Conservation (phyloP, 176 grass and related monocot genomes). For the Secale cereale region DNA sequence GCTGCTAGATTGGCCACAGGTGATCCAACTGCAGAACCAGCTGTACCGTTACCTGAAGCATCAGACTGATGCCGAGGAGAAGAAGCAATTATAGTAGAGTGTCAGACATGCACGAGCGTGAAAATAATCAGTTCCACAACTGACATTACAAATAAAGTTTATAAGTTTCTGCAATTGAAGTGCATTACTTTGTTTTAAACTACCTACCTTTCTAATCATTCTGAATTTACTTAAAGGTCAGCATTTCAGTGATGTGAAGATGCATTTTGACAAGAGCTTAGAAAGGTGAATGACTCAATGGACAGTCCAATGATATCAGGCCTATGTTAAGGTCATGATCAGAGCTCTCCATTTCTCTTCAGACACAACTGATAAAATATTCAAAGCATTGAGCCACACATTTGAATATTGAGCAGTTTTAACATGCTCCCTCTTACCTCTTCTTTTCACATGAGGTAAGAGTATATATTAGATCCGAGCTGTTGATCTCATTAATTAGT, state of each 20-base stretch:
- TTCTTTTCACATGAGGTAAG: too few relatives aligned
- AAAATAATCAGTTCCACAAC: not conserved
- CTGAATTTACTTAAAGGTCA: not conserved
- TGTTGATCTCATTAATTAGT: too few relatives aligned
- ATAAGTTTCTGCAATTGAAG: not conserved
- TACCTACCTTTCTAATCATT: not conserved
- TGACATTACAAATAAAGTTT: not conserved
- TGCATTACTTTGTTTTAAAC: not conserved
- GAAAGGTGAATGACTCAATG: not conserved
- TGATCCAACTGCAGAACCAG: conserved; percentile 46
- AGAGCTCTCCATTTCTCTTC: too few relatives aligned
- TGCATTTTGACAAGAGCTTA: not conserved
- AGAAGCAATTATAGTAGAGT: conserved; percentile 20
- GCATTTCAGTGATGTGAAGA: not conserved
- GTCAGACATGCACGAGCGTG: not conserved
- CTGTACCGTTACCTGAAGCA: conserved; percentile 39
- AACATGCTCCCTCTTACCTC: too few relatives aligned
- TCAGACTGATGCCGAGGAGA: conserved; percentile 50
- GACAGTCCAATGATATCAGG: not conserved
- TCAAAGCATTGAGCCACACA: too few relatives aligned
- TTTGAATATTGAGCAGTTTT: too few relatives aligned
- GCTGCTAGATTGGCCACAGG: conserved; percentile 38
- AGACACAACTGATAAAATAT: too few relatives aligned
- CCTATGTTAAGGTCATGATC: not conserved
- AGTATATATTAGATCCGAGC: too few relatives aligned